These are phyloP conservation scores for Curvularia sp. DNA, from an alignment of 2,329 filamentous ascomycete genomes.

Conservation along the genomic window DNA sequence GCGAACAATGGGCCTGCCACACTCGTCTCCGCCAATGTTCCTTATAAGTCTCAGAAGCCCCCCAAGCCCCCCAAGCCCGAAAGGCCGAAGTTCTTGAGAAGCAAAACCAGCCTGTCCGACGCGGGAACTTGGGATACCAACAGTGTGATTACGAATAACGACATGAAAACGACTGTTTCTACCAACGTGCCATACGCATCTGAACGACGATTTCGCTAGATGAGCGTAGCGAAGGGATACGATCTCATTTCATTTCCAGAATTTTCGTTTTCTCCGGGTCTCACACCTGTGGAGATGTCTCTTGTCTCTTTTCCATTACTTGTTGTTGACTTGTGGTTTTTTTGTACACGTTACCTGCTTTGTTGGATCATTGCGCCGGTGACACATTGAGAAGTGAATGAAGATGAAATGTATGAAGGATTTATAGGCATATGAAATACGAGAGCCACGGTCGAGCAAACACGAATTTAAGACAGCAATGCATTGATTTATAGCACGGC, in stretches of 20 bases:
- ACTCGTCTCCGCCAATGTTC: conserved; percentile 8
- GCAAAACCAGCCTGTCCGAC: conserved; percentile 14
- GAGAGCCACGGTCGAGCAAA: conserved; percentile 10
- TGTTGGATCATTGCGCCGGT: conserved; percentile 1
- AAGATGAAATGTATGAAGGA: conserved; percentile 16
- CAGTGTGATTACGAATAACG: conserved; percentile 17
- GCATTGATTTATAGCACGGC: conserved; percentile 10
- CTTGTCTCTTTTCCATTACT: background rate
- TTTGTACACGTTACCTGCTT: conserved; percentile 1
- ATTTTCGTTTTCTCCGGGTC: background rate
- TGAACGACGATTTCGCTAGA: conserved; percentile 9
- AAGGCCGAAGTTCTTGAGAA: conserved; percentile 8
- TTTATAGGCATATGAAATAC: conserved; percentile 11
- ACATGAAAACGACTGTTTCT: conserved; percentile 17
- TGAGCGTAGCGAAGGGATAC: conserved; percentile 5
- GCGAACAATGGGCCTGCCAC: conserved; percentile 17
- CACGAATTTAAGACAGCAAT: conserved; percentile 4
- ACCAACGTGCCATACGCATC: conserved; percentile 12
- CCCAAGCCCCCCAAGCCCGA: conserved; percentile 3
- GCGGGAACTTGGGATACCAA: conserved; percentile 18
- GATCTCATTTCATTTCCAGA: background rate
- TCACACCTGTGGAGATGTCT: background rate
- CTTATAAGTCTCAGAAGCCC: conserved; percentile 8
- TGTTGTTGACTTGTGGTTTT: conserved; percentile 3
- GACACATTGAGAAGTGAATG: conserved; percentile 7